Base-by-base conservation (phyloP, 139 green algal genomes). In the Closterium sp. region DNA sequence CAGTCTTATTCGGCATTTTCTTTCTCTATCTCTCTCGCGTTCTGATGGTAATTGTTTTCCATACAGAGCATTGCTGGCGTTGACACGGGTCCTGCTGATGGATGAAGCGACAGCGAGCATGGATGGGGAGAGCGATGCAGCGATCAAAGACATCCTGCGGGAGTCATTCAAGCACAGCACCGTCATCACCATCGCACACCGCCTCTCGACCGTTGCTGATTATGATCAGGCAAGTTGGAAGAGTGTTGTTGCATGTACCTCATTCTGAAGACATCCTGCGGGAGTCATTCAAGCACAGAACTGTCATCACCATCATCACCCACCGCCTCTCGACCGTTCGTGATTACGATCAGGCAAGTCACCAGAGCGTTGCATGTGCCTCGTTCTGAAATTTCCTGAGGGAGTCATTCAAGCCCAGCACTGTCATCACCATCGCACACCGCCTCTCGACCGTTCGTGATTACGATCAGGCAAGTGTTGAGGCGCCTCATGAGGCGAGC, bases 51-150 rank as follows among this genome's bases (percentile, higher is more conserved):
- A n/a, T n/a, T n/a, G n/a, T n/a, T n/a, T n/a, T n/a, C n/a, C n/a
- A 86, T 86, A 27, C 6, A 95, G 97, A 19, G 97, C 97, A 21
- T 95, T 98, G n/a, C n/a, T n/a, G n/a, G n/a, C n/a, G n/a, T n/a
- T n/a, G n/a, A n/a, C n/a, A n/a, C n/a, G n/a, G n/a, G n/a, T n/a
- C n/a, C n/a, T n/a, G n/a, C n/a, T n/a, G n/a, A n/a, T n/a, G n/a
- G 91, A 99, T 91, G 97, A 95, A 84, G 97, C 97, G 4, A 99
- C 97, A 29, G 97, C 97, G 31, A 96, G 88, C 17, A 96, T 99
- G 28, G 97, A 99, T 91, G 89, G 95, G 21, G 97, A 98, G 91
- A 98, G 96, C 96, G 73, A 90, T n/a, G 24, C n/a, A 84, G 87
- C 9, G 3, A 90, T 90, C 9, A 34, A 90, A 90, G 4, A 7